Evolutionary conservation across 208 protist species (phyloP), one percentile per base, ranked within the genome.

Genomic region (Angomonas deanei): DNA sequence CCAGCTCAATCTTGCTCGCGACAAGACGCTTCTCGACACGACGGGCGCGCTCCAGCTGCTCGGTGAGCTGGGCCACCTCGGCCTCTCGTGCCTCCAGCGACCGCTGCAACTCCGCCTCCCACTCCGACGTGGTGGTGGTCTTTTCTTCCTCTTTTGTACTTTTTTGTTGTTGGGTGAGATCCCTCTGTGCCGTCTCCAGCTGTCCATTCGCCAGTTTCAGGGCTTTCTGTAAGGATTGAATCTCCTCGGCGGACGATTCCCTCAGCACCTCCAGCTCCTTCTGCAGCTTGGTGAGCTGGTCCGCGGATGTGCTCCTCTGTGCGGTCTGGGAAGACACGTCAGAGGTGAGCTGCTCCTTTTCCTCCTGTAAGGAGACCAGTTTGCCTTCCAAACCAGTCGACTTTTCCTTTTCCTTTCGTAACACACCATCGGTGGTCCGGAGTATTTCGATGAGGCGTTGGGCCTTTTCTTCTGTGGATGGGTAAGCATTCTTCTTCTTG

Each of bases 1-100:
- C 36, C 23, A 73, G n/a, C 52, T 63, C 64, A 27, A 33, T 36
- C 19, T 69, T 60, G 27, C 46, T 70, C 13, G 28, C 34, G 2
- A 34, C 53, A 3, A 68, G 55, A 13, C 32, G 49, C 34, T 64
- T 60, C 42, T 76, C 54, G 6, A 52, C 31, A 30, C 21, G 36
- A 49, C 24, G 49, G 15, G 17, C 54, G 50, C 10, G 26, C 53
- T 13, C 42, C 60, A 56, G 23, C 50, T 56, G 23, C 21, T 50
- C 24, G 27, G 54, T 56, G 6, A 24, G 15, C 39, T 33, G 38
- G 38, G 57, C 54, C 55, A 65, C 13, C 23, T 67, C 62, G 11
- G 19, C 32, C 34, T 67, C 39, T 5, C 46, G 48, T 24, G 53
- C 48, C 48, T 54, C 34, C 49, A 59, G 3, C 38, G 15, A 2